These are phyloP conservation scores for Astrocystis sublimbata DNA, from an alignment of 495 filamentous ascomycete species.

Conservation along the genomic window DNA sequence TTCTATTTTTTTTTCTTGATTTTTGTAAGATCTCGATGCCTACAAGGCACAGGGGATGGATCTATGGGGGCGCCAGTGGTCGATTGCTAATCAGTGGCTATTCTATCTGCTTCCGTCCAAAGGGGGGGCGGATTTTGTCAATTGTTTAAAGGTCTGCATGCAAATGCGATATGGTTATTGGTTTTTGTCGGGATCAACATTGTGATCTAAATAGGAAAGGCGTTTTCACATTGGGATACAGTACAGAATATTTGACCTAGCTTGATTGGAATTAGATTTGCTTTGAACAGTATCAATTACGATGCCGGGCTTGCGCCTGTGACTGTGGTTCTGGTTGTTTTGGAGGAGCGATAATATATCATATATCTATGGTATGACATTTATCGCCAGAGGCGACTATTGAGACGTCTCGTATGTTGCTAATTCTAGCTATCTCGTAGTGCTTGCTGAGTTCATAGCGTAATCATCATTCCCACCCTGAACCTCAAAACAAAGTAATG, in stretches of 20 bases:
- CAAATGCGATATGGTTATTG: constrained; percentile 17
- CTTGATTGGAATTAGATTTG: background rate
- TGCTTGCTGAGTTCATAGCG: too few species aligned
- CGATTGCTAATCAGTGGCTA: background rate
- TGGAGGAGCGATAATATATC: too few species aligned
- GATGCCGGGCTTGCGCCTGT: background rate
- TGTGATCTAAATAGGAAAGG: background rate
- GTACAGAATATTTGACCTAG: constrained; percentile 4
- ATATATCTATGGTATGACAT: too few species aligned
- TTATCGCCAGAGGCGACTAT: too few species aligned
- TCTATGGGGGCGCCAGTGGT: constrained; percentile 1
- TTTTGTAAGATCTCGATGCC: constrained; percentile 7
- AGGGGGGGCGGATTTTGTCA: constrained; percentile 1
- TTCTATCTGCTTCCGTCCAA: constrained; percentile 1
- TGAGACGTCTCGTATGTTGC: too few species aligned
- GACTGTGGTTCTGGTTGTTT: background rate
- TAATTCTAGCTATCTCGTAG: too few species aligned
- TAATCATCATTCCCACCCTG: too few species aligned
- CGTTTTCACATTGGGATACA: constrained; percentile 1
- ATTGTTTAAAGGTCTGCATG: constrained; percentile 21
- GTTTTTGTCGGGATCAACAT: background rate
- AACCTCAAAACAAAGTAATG: too few species aligned
- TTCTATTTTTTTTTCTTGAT: too few species aligned
- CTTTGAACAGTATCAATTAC: background rate
- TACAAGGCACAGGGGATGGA: background rate